Conservation (phyloP, 148 eudicot species). For the Silene conica region DNA sequence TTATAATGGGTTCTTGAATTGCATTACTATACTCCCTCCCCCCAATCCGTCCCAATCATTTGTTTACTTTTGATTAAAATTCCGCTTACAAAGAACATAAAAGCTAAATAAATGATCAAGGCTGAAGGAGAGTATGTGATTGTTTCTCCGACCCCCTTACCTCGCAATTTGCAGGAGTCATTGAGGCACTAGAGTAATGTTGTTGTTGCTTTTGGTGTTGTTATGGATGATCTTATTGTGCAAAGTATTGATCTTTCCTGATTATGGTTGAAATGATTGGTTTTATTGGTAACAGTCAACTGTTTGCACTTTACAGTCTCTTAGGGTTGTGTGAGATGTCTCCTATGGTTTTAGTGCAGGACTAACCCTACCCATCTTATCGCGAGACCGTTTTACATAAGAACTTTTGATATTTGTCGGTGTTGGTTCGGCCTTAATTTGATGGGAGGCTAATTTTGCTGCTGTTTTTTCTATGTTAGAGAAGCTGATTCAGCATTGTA, state of each 20-base stretch:
- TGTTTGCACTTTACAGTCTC: not conserved
- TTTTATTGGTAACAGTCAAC: not conserved
- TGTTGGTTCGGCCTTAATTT: not conserved
- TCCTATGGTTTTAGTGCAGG: too few relatives aligned
- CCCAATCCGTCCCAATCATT: too few relatives aligned
- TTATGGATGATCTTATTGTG: not conserved
- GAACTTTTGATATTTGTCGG: not conserved
- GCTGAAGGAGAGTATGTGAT: too few relatives aligned
- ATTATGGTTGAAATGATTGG: not conserved
- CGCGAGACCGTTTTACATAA: too few relatives aligned
- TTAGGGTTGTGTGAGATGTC: not conserved
- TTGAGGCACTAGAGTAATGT: too few relatives aligned
- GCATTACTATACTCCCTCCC: too few relatives aligned
- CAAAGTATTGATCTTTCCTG: not conserved
- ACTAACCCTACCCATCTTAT: too few relatives aligned
- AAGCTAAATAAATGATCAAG: too few relatives aligned
- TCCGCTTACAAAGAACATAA: too few relatives aligned
- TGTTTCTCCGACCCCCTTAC: too few relatives aligned
- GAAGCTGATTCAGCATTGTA: slow-evolving; percentile 14
- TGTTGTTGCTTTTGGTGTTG: not conserved
- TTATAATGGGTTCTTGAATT: slow-evolving; percentile 12
- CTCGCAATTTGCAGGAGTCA: too few relatives aligned
- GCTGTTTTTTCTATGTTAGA: slow-evolving; percentile 12
- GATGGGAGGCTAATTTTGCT: slow-evolving; percentile 2
- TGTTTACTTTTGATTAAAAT: too few relatives aligned